Conservation (phyloP, 2,329 filamentous ascomycete species). For the Trichoderma sp. region DNA sequence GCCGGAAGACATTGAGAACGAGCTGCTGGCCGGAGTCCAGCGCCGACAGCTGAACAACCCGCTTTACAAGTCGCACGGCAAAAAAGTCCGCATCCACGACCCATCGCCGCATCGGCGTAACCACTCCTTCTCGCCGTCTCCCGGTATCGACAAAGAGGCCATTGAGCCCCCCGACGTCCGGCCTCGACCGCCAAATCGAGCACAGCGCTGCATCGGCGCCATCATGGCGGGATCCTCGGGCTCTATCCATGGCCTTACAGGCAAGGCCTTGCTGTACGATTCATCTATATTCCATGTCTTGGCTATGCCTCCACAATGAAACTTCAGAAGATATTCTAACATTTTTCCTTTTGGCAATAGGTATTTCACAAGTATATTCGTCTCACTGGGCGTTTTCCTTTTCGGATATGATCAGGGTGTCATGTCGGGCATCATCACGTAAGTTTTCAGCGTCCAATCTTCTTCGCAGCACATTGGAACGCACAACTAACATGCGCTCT, state of each 20-base stretch:
- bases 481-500: conserved; percentile 32
- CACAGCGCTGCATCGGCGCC: conserved; percentile 72
- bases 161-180: conserved; percentile 77
- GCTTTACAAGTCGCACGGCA: conserved; percentile 43
- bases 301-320: conserved; percentile 21
- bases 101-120: conserved; percentile 48
- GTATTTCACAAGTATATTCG: conserved; percentile 93
- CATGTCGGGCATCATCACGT: conserved; percentile 77
- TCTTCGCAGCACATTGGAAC: not conserved
- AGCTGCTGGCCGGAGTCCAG: conserved; percentile 57
- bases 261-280: conserved; percentile 85
- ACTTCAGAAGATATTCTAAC: not conserved
- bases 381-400: conserved; percentile 83
- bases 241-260: conserved; percentile 88
- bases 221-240: conserved; percentile 84
- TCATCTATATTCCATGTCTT: not conserved
- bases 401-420: conserved; percentile 91
- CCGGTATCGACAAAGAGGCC: conserved; percentile 68
- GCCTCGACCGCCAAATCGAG: conserved; percentile 64
- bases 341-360: conserved; percentile 50
- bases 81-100: conserved; percentile 71
- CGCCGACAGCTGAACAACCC: conserved; percentile 51
- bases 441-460: conserved; percentile 39
- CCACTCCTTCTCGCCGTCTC: conserved; percentile 45
- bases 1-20: conserved; percentile 66